Evolutionary conservation across 306 rosid genomes (phyloP).

Genomic region (Sphenostylis stenocarpa): DNA sequence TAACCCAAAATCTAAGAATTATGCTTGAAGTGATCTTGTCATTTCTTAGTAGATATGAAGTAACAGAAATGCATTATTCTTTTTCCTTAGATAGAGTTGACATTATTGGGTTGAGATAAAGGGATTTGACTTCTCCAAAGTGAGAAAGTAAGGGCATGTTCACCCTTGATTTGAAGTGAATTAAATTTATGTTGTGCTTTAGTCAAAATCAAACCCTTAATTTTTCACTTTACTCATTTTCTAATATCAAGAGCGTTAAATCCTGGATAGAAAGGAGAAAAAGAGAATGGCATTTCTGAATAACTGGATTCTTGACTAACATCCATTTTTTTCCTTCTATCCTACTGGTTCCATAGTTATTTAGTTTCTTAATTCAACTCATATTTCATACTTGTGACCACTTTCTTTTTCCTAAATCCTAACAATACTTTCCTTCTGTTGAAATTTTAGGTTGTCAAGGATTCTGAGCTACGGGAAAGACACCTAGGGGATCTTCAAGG

Average conservation of each 20-base stretch:
- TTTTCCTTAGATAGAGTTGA: constrained; percentile 9
- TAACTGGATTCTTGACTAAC: not conserved
- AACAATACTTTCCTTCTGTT: constrained; percentile 6
- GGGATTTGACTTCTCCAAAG: not conserved
- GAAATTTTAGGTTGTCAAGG: constrained; percentile 66
- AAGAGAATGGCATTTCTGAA: not conserved
- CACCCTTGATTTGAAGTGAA: not conserved
- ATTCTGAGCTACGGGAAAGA: constrained; percentile 76
- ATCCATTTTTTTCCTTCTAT: not conserved
- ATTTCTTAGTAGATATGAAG: constrained; percentile 13
- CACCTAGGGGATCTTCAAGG: constrained; percentile 92
- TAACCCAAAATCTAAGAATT: not conserved
- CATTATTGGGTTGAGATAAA: not conserved
- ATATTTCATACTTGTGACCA: not conserved
- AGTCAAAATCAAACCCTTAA: not conserved
- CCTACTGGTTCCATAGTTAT: not conserved
- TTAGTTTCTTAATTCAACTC: not conserved
- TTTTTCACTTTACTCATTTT: not conserved
- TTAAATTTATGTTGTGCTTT: not conserved
- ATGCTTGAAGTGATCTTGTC: constrained; percentile 10
- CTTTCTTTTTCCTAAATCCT: not conserved
- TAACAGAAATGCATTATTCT: not conserved
- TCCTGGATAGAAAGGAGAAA: not conserved
- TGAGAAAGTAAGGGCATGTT: not conserved
- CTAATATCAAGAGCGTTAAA: not conserved